Base-by-base conservation (phyloP, 2,329 filamentous ascomycete species). In the Cercospora sp. region DNA sequence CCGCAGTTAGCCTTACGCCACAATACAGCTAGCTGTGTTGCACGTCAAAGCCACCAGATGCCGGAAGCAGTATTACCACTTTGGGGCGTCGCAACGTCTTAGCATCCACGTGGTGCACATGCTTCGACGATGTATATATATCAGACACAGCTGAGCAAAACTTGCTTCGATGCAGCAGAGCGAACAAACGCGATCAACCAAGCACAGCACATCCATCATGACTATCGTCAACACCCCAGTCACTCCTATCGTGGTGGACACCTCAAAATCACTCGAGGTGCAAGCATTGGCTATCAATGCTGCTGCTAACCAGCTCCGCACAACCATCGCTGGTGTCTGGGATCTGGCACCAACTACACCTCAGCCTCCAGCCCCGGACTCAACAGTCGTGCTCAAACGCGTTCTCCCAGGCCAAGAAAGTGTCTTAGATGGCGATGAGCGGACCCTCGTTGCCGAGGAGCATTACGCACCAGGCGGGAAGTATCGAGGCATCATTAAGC, bases 201-300 rank as follows among this genome's bases (percentile, higher is more conserved):
- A 23, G 48, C 48, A 53, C 23, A 23, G 13, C 10, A 16, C 20
- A 28, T 13, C 23, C 48, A 16, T 16, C 48, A 53, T 53, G 48
- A 53, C 48, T 26, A 53, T 53, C 13, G 48, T 53, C 20, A 53
- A 28, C 20, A 53, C 23, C 2, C 48, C 48, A 28, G 48, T 16
- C 23, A 9, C 48, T 28, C 23, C 48, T 16, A 53, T 53, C 13
- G 23, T 26, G 23, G 48, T 53, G 20, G 48, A 53, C 23, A 53
- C 48, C 23, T 28, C 48, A 2, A 53, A 53, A 23, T 53, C 48
- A 8, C 48, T 53, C 10, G 48, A 26, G 12, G 48, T 53, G 23
- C 48, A 53, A 53, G 48, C 48, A 53, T 53, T 53, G 48, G 48
- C 48, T 53, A 53, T 53, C 23, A 53, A 53, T 53, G 48, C 48